A percentile compares a stretch with the other conserved stretches of the same genome.
These are phyloP conservation scores for Boeremia exigua DNA, from an alignment of 2,329 filamentous ascomycete species.

Conservation along the genomic window DNA sequence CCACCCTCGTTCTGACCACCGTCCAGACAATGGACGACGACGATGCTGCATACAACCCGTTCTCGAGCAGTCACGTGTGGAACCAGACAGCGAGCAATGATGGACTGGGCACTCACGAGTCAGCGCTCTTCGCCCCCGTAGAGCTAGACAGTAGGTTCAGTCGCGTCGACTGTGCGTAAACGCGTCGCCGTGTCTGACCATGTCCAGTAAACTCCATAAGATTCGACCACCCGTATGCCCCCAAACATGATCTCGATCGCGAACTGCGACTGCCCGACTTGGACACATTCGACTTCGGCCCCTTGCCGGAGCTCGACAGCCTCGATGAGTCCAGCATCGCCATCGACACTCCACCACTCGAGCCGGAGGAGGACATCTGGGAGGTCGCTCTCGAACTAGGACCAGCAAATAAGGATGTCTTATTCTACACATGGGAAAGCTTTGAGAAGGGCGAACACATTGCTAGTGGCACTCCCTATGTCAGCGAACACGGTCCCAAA, in stretches of 20 bases:
- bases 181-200: slow-evolving; percentile 35
- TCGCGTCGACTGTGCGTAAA: slow-evolving; percentile 30
- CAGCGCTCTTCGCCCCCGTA: slow-evolving; percentile 42
- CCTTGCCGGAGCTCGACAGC: slow-evolving; percentile 43
- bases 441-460: slow-evolving; percentile 60
- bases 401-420: slow-evolving; percentile 35
- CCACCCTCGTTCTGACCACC: slow-evolving; percentile 23
- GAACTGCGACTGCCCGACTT: slow-evolving; percentile 48
- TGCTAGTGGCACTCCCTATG: slow-evolving; percentile 57
- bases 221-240: slow-evolving; percentile 50
- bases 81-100: slow-evolving; percentile 57
- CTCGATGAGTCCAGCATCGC: slow-evolving; percentile 41
- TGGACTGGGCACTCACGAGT: slow-evolving; percentile 27
- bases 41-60: slow-evolving; percentile 61
- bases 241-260: slow-evolving; percentile 40
- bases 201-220: slow-evolving; percentile 43
- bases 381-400: slow-evolving; percentile 43
- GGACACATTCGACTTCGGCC: slow-evolving; percentile 49
- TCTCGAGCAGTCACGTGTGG: slow-evolving; percentile 69
- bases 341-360: slow-evolving; percentile 30
- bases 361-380: slow-evolving; percentile 51
- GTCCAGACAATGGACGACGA: slow-evolving; percentile 29
- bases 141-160: slow-evolving; percentile 45
- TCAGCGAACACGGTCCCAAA: slow-evolving; percentile 71
- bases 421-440: slow-evolving; percentile 71